Base-by-base conservation (phyloP, 2,329 filamentous ascomycete genomes). In the Neopestalotiopsis sp. region DNA sequence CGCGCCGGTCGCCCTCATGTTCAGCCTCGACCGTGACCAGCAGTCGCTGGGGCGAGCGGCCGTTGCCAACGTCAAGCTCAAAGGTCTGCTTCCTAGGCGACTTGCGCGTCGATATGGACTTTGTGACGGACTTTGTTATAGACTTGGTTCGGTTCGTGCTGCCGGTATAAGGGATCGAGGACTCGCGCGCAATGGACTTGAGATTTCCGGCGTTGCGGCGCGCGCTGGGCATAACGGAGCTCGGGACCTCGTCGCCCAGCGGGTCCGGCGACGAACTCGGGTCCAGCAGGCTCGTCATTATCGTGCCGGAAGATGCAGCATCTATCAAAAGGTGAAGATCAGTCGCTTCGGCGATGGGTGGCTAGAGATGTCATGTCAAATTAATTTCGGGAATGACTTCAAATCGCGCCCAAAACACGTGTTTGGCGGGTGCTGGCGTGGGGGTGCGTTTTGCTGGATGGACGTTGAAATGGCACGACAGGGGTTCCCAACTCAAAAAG, bases 81-180 rank as follows among this genome's bases (percentile, higher is more conserved):
- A 89, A 89, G 59, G 81, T 88, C 74, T 85, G 86, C 78, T 88
- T 89, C 63, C 86, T 81, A 52, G 88, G 87, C 57, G 87, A 88
- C 17, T 75, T 75, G 20, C 28, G 79, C 69, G 71, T 52, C 34
- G 73, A 71, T 49, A 84, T 80, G 34, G 79, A 77, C 69, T 77
- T 76, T 13, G 82, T 79, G 30, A 17, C 17, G 20, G 79, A 78
- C 60, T 83, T 81, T 17, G 45, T n/a, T n/a, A 17, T 17, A 14
- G 45, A 17, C 5, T 20, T 52, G 4, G 45, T n/a, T 20, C 45
- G n/a, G 17, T 2, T 20, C 9, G 45, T 7, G 73, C 82, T 86
- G 56, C 81, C 82, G 20, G 85, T 83, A 68, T 84, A 77, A 74
- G 82, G 83, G 62, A 80, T 80, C 59, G 79, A 77, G 42, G 82